Base-by-base conservation (phyloP, 2,329 filamentous ascomycete genomes). In the Alternaria sp. region DNA sequence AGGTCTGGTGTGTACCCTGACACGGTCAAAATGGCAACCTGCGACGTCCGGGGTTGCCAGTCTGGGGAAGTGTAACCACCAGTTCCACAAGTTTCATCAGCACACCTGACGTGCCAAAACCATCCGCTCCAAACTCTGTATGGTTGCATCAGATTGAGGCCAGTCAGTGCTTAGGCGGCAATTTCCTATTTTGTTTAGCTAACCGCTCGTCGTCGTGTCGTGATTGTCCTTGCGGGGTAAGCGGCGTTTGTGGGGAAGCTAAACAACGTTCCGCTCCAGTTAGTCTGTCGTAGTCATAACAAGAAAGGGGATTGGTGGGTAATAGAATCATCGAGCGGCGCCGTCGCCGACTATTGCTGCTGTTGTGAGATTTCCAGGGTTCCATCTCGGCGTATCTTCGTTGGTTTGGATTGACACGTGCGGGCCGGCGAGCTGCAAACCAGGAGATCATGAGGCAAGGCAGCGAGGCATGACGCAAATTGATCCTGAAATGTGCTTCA, bases 21-120 rank as follows among this genome's bases (percentile, higher is more conserved):
- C 46, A 48, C 30, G 30, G 16, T 20, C 12, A 32, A 38, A 39
- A 26, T 49, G 28, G 42, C 39, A 56, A 44, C 34, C 14, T 36
- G 36, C 52, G 34, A 43, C 52, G 36, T 51, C 57, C 8, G 51
- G 57, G 57, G 39, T 46, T 57, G 52, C 53, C 47, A 44, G 57
- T 56, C 47, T 51, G 57, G 57, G 57, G 57, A 60, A 60, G 46
- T 51, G 39, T 51, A 56, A 44, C 57, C 52, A 51, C 32, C 32
- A 36, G 32, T 51, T 56, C 49, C 53, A 36, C 18, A 30, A 48
- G 53, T 41, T 41, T 60, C 41, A 39, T 46, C 39, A 51, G 20
- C 41, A 47, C 57, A 57, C 41, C 53, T 57, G 57, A 60, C 47
- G 39, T 51, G 44, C 43, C 30, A 51, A 43, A 60, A 16, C 34